These are phyloP conservation scores for Mycena metata DNA, from an alignment of 768 basidiomycete genomes.

Conservation along the genomic window DNA sequence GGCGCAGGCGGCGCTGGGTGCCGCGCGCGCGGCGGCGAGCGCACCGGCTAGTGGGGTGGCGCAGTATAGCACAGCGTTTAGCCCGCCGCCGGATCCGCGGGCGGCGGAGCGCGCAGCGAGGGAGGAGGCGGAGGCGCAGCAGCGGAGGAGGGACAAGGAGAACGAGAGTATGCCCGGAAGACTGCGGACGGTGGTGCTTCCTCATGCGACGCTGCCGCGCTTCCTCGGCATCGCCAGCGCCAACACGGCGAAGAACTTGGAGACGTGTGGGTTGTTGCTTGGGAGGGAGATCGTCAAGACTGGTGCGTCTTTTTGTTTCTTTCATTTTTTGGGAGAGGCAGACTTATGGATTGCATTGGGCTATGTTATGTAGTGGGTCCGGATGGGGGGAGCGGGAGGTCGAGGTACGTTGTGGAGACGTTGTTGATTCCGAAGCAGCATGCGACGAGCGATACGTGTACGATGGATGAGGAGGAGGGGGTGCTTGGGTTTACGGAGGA, in stretches of 20 bases:
- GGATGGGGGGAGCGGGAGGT: constrained; percentile 34
- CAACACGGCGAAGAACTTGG: constrained; percentile 83
- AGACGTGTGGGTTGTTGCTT: constrained; percentile 89
- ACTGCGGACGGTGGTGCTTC: constrained; percentile 55
- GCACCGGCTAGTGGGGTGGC: not conserved
- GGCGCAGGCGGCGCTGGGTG: not conserved
- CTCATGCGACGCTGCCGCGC: constrained; percentile 77
- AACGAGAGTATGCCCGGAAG: constrained; percentile 4
- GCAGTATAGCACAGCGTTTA: constrained; percentile 2
- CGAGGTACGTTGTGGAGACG: constrained; percentile 75
- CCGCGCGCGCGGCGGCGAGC: constrained; percentile 18
- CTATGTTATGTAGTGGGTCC: no score
- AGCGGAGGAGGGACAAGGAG: not conserved
- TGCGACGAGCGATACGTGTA: constrained; percentile 92
- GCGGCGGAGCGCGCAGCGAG: not conserved
- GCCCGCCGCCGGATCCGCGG: not conserved
- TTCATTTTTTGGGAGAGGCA: not conserved
- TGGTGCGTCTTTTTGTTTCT: not conserved
- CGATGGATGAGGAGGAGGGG: constrained; percentile 91
- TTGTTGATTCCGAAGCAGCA: constrained; percentile 91
- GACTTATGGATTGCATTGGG: no score
- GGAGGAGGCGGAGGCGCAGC: not conserved
- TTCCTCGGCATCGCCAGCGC: constrained; percentile 84
- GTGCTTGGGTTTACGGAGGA: constrained; percentile 89
- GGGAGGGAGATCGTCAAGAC: constrained; percentile 63